Conservation (phyloP, 805 yeast species). For the Yarrowia sp. region DNA sequence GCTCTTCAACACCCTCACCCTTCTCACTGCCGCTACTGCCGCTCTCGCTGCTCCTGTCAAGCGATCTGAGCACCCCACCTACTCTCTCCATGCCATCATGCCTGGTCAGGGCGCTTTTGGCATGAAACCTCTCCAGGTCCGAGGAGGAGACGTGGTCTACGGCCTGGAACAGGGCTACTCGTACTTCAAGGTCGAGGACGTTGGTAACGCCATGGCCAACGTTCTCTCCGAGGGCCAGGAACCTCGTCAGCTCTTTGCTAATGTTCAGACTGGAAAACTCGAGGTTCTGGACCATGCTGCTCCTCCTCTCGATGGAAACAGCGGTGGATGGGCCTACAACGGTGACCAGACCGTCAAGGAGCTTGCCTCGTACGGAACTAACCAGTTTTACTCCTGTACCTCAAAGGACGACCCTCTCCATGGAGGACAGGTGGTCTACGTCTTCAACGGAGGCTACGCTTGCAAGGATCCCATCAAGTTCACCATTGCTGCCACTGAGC, state of each 20-base stretch:
- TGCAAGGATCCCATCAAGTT: background rate
- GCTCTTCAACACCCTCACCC: background rate
- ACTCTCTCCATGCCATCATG: background rate
- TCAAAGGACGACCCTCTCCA: constrained; percentile 4
- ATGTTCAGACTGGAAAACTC: background rate
- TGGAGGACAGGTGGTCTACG: constrained; percentile 12
- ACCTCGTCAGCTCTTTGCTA: background rate
- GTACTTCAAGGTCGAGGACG: constrained; percentile 11
- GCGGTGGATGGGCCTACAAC: constrained; percentile 3
- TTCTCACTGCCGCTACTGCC: background rate
- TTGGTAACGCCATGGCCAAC: background rate
- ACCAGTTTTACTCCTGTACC: constrained; percentile 1
- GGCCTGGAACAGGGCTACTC: constrained; percentile 5
- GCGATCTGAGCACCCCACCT: background rate
- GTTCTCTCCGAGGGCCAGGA: background rate
- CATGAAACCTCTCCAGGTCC: background rate
- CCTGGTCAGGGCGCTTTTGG: background rate
- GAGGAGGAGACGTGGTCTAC: background rate
- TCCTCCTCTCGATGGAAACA: constrained; percentile 2
- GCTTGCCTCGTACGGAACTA: background rate
- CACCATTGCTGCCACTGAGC: constrained; percentile 2
- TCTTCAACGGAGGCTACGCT: constrained; percentile 10
- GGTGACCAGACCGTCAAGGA: background rate
- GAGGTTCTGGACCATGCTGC: background rate
- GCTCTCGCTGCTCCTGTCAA: background rate